Base-by-base conservation (phyloP, 2,329 filamentous ascomycete species). In the Apiospora arundinis region DNA sequence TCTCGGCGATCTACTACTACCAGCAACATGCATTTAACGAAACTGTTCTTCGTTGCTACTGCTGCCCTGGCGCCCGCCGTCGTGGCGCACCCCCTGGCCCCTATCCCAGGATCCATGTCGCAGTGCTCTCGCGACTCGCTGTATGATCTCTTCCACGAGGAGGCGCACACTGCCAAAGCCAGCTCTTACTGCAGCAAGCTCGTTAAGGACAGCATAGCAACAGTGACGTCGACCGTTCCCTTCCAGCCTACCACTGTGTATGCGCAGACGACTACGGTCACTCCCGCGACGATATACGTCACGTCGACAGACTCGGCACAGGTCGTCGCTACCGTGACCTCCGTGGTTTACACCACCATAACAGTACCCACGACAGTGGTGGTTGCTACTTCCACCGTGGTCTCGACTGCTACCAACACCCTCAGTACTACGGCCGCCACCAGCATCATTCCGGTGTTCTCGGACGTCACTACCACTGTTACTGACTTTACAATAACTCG, bases 161-260 rank as follows among this genome's bases (percentile, higher is more conserved):
- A 46, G 4, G 16, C 42, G 23, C 66, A 68, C 7, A 68, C 45
- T 2, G 46, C 45, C 45, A 52, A 68, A 45, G 67, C 42, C 25
- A 68, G 67, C 8, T 21, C 37, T 21, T 69, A 56, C 68, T 69
- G 68, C 68, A 69, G 32, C 48, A 60, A 40, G 25, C 56, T 42
- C 25, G 45, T 69, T 18, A 18, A 32, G 25, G 16, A 37, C 32
- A 63, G 21, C 37, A 25, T 37, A 8, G 11, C 46, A 4, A 69
- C 28, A 11, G 12, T 52, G 5, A 69, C 68, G 12, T 25, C 12
- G 6, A 60, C 48, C 5, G 21, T 69, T 9, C 25, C 18, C 21
- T 69, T 56, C n/a, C 21, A 45, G 28, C 46, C 46, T 16, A 69
- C 48, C 18, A 69, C 48, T 6, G 32, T 69, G 11, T 60, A 42